Base-by-base conservation (phyloP, 2,329 filamentous ascomycete genomes). In the Davidsoniella virescens region DNA sequence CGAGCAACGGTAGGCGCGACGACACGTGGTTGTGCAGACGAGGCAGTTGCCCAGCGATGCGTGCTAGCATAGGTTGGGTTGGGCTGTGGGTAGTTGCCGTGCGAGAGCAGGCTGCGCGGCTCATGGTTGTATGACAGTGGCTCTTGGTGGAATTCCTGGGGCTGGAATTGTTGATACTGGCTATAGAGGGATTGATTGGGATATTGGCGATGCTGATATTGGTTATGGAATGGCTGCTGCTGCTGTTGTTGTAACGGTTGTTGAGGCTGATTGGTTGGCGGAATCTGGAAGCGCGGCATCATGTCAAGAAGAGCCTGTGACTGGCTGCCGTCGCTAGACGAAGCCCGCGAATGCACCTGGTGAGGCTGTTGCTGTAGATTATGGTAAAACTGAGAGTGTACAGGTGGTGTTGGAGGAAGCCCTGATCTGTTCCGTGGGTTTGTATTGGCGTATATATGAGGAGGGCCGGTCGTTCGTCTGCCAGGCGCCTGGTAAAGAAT, bases 21-120 rank as follows among this genome's bases (percentile, higher is more conserved):
- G 18, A 40, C 38, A 40, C 33, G 26, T 36, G 23, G 16, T n/a
- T 47, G 44, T 47, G 44, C 29, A 20, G 44, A 16, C 14, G n/a
- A 16, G 17, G 29, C 38, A 17, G 44, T 16, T 47, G 29, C 44
- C 44, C 33, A 47, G 44, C 33, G 44, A 14, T 47, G 44, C 44
- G 44, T n/a, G 29, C 9, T 36, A 20, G 36, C n/a, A 8, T 16
- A 8, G 43, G 17, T 25, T 47, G 44, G 33, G 38, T 38, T 47
- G 26, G 44, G 33, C 33, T n/a, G 14, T 38, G 6, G 26, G n/a
- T 14, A 38, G 26, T 12, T 18, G 29, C 38, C 33, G 29, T 38
- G 17, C 14, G 29, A 37, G 44, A 14, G 44, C 17, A 47, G 44
- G 44, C 36, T 38, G 9, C 36, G 43, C 43, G 43, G 44, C 29